Evolutionary conservation across 495 filamentous ascomycete genomes (phyloP), one percentile per base, ranked within the genome.

Genomic region (Evernia prunastri): DNA sequence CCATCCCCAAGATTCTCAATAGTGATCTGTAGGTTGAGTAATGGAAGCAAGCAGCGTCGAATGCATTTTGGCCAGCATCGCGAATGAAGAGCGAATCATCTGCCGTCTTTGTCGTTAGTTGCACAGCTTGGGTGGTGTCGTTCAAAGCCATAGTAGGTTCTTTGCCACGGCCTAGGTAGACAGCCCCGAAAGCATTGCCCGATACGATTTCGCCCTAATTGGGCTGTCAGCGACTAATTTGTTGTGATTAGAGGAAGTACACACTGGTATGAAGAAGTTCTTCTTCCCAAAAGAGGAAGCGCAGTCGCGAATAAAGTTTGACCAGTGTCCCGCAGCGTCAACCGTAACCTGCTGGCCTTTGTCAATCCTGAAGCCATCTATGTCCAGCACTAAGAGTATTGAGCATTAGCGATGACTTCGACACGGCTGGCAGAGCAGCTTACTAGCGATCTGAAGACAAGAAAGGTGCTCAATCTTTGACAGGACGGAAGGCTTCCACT

Each of bases 281-380:
- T 75, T 58, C 65, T 81, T 81, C 39, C 77, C 77, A 49, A 75
- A 67, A n/a, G 64, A 57, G 37, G 67, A 63, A 9, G 76, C 79
- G 57, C 79, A 81, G 62, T 73, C 60, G 25, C 79, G 75, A 58
- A 78, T 74, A 56, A 60, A 70, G 33, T 76, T 68, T 49, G 77
- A 74, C 65, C 75, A 81, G 42, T 79, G 75, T 60, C 72, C 78
- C 61, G 76, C 73, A 10, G 77, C 73, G 65, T 80, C 79, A 31
- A 78, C 71, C 20, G 79, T 81, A 33, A 80, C 73, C 56, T 79
- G 75, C 45, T 78, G 64, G 27, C 75, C 79, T 65, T 81, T 81
- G 63, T 81, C 79, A 56, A 81, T 77, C 10, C 79, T 75, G 61
- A 76, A 80, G 27, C 79, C 79, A 67, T 81, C 78, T 53, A 81